Evolutionary conservation across 441 rosid genomes (phyloP), one percentile per base, ranked within the genome.

Genomic region (Gossypium davidsonii): DNA sequence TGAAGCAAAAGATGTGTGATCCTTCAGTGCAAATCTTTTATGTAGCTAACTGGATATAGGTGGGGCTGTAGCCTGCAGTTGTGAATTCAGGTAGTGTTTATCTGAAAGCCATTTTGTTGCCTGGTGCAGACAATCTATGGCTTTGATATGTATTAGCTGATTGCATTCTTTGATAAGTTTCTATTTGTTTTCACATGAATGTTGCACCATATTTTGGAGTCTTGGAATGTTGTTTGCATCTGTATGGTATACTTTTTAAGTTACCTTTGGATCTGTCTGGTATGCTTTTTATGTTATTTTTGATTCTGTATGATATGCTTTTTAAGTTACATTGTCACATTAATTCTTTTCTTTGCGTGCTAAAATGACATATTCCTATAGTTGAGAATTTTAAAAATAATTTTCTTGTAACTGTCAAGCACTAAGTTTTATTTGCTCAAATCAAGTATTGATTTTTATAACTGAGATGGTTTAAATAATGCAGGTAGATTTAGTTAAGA

Each of bases 401-500:
- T 11, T 57, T 49, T 72, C 58, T 42, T 18, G 26, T 59, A 26
- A 39, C 73, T 52, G 28, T 15, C 26, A 14, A 37, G 68, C 63
- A 8, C 20, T n/a, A 3, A 6, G 23, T 34, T 51, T 14, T 44
- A 20, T 55, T 55, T 56, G 15, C 20, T 18, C 12, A 58, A 57
- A 31, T 52, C 56, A 67, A 37, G 49, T 31, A 34, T 64, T 68
- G 21, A 11, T 18, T 21, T 60, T 72, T 53, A 20, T 31, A 74
- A 55, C 25, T 71, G 44, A 57, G 39, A 14, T 58, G 60, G 28
- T 67, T 15, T 64, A 67, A 57, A 25, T 73, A 67, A 59, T 88
- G 83, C 83, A 93, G 99, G 99, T 95, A 67, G 99, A 95, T 85
- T 80, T 95, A 83, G 83, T 79, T 72, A 88, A 82, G 73, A 89